Percentiles rank a stretch among this genome's conserved stretches.
Evolutionary conservation across 2,329 filamentous ascomycete species (phyloP).

Genomic region (Epichloe glyceriae): DNA sequence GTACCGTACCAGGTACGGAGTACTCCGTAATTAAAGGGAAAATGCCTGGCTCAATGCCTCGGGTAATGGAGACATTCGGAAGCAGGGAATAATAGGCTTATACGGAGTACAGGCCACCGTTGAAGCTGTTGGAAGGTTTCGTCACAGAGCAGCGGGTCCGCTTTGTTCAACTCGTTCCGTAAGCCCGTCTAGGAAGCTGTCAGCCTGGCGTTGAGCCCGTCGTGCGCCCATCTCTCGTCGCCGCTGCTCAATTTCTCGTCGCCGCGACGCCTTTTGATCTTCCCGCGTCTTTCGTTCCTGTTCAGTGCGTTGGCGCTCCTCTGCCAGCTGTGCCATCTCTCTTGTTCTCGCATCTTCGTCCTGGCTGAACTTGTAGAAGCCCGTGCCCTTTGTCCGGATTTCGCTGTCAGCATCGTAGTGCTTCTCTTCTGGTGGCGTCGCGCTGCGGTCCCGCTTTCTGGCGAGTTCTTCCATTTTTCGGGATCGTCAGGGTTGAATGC

Average conservation of each 20-base stretch:
- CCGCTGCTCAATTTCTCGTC: slow-evolving; percentile 50
- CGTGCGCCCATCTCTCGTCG: slow-evolving; percentile 47
- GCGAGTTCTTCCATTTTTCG: slow-evolving; percentile 67
- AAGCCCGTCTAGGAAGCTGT: slow-evolving; percentile 56
- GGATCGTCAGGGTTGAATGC: slow-evolving; percentile 70
- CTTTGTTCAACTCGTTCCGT: slow-evolving; percentile 1
- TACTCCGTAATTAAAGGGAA: not conserved
- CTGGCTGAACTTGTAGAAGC: slow-evolving; percentile 80
- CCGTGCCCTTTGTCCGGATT: slow-evolving; percentile 75
- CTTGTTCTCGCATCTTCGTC: slow-evolving; percentile 50
- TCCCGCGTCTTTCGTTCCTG: slow-evolving; percentile 41
- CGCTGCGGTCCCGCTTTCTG: slow-evolving; percentile 60
- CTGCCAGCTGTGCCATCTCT: slow-evolving; percentile 66
- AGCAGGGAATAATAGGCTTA: not conserved
- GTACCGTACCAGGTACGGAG: too few species aligned
- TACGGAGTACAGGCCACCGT: not conserved
- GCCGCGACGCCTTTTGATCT: slow-evolving; percentile 44
- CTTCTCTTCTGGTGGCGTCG: slow-evolving; percentile 64
- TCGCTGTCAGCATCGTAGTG: slow-evolving; percentile 83
- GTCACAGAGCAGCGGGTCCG: not conserved
- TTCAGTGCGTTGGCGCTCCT: slow-evolving; percentile 57
- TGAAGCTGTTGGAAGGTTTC: not conserved
- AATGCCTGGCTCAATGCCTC: slow-evolving; percentile 2
- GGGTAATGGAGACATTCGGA: not conserved
- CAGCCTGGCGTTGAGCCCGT: slow-evolving; percentile 54